phyloP scores from a whole-genome alignment of 352 stramenopile genomes.

The Phytophthora colocasiae region DNA sequence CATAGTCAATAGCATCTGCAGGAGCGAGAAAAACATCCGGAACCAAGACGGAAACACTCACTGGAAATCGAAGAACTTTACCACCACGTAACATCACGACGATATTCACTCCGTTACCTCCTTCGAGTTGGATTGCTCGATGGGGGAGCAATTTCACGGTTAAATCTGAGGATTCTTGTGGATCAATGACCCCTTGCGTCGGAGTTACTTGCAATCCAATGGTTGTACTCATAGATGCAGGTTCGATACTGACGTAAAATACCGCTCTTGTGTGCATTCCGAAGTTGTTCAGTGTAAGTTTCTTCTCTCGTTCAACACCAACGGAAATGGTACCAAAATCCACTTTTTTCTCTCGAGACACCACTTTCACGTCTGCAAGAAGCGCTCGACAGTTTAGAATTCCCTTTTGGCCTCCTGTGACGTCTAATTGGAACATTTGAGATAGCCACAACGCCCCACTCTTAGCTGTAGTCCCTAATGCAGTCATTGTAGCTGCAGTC shows the following conservation, averaged over 20 bases:
- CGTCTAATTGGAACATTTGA: constrained; percentile 59
- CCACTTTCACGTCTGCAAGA: constrained; percentile 60
- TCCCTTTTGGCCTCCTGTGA: constrained; percentile 59
- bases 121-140: constrained; percentile 60
- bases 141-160: constrained; percentile 57
- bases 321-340: constrained; percentile 87
- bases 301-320: constrained; percentile 72
- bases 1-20: constrained; percentile 67
- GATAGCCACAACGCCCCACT: constrained; percentile 39
- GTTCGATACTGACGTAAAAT: constrained; percentile 73
- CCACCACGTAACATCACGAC: constrained; percentile 66
- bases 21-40: constrained; percentile 78
- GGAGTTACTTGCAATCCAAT: constrained; percentile 60
- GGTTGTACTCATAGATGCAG: constrained; percentile 32
- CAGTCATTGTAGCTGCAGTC: constrained; percentile 2
- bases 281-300: constrained; percentile 53
- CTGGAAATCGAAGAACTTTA: constrained; percentile 66
- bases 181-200: constrained; percentile 46
- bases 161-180: constrained; percentile 65
- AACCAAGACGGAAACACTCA: constrained; percentile 73
- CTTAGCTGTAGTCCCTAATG: constrained; percentile 19
- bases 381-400: constrained; percentile 59
- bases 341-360: constrained; percentile 74
- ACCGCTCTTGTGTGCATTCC: constrained; percentile 37
- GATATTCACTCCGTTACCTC: constrained; percentile 41